Percentiles rank a stretch among this genome's conserved stretches.
Evolutionary conservation across 176 grass and related monocot genomes (phyloP).

Genomic region (Oryza longistaminata): DNA sequence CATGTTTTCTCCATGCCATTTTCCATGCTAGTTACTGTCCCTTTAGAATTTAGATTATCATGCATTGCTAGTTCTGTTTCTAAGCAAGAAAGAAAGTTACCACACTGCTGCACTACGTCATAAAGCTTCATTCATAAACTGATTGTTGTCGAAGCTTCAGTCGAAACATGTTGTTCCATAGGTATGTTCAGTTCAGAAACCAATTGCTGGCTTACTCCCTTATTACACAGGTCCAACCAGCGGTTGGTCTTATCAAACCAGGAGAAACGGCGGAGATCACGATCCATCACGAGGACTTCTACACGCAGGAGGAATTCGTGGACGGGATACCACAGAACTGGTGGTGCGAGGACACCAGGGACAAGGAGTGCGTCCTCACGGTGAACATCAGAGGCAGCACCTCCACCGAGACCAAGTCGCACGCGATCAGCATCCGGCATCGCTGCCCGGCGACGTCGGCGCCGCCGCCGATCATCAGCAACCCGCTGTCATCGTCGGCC

Average conservation of each 20-base stretch:
- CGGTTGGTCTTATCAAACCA: slow-evolving; percentile 70
- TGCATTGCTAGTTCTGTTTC: neutral
- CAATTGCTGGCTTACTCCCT: neutral
- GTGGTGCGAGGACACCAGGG: slow-evolving; percentile 87
- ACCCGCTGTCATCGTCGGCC: neutral
- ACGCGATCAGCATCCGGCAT: slow-evolving; percentile 69
- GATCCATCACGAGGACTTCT: slow-evolving; percentile 82
- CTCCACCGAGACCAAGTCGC: slow-evolving; percentile 59
- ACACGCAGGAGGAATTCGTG: slow-evolving; percentile 77
- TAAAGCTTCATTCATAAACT: neutral
- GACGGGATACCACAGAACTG: slow-evolving; percentile 93
- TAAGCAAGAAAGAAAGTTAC: neutral
- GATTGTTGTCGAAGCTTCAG: slow-evolving; percentile 2
- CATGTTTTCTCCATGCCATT: neutral
- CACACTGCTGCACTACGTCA: neutral
- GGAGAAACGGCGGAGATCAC: slow-evolving; percentile 69
- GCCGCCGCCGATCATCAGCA: slow-evolving; percentile 33
- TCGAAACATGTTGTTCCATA: neutral
- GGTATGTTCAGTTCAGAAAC: neutral
- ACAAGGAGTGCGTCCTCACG: slow-evolving; percentile 66
- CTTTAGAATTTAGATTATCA: no score
- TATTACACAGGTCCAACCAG: slow-evolving; percentile 68
- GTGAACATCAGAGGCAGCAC: slow-evolving; percentile 67
- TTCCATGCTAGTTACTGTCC: neutral
- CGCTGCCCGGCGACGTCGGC: slow-evolving; percentile 51